These are phyloP conservation scores for Mycena vulgaris DNA, from an alignment of 768 basidiomycete genomes.

Conservation along the genomic window DNA sequence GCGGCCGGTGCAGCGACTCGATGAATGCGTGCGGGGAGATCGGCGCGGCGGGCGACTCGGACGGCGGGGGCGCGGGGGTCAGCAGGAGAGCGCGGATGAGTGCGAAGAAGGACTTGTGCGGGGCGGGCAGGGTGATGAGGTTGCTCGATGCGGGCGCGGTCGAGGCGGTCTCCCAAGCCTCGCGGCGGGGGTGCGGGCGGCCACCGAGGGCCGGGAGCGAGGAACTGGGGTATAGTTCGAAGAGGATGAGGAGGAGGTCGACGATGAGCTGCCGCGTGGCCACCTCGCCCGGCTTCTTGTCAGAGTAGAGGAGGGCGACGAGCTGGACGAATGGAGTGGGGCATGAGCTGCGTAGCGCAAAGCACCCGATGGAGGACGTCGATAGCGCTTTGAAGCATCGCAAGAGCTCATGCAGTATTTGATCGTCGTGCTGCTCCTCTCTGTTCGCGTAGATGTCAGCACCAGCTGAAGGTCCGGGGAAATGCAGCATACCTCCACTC, in stretches of 20 bases:
- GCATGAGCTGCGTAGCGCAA: slow-evolving; percentile 89
- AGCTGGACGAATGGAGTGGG: slow-evolving; percentile 92
- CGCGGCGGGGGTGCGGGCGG: slow-evolving; percentile 57
- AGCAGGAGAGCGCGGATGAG: slow-evolving; percentile 84
- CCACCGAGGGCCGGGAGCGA: slow-evolving; percentile 70
- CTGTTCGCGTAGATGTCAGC: slow-evolving; percentile 55
- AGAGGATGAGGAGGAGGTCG: slow-evolving; percentile 89
- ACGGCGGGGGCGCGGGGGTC: slow-evolving; percentile 76
- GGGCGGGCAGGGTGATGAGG: slow-evolving; percentile 76
- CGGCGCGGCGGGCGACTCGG: slow-evolving; percentile 72
- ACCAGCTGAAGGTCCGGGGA: background rate
- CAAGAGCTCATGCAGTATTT: slow-evolving; percentile 91
- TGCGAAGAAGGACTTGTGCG: slow-evolving; percentile 81
- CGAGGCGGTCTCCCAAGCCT: slow-evolving; percentile 71
- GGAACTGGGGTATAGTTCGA: slow-evolving; percentile 88
- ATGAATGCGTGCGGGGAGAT: slow-evolving; percentile 89
- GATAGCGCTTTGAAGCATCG: slow-evolving; percentile 95
- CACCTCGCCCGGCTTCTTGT: slow-evolving; percentile 98
- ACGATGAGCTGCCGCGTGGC: slow-evolving; percentile 91
- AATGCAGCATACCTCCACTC: slow-evolving; percentile 86
- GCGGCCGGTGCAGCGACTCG: slow-evolving; percentile 73
- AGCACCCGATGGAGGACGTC: slow-evolving; percentile 90
- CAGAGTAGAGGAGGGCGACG: slow-evolving; percentile 89
- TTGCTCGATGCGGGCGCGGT: slow-evolving; percentile 58
- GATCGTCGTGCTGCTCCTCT: slow-evolving; percentile 98